Evolutionary conservation across 306 rosid genomes (phyloP), one percentile per base, ranked within the genome.

Genomic region (Astragalus membranaceus): DNA sequence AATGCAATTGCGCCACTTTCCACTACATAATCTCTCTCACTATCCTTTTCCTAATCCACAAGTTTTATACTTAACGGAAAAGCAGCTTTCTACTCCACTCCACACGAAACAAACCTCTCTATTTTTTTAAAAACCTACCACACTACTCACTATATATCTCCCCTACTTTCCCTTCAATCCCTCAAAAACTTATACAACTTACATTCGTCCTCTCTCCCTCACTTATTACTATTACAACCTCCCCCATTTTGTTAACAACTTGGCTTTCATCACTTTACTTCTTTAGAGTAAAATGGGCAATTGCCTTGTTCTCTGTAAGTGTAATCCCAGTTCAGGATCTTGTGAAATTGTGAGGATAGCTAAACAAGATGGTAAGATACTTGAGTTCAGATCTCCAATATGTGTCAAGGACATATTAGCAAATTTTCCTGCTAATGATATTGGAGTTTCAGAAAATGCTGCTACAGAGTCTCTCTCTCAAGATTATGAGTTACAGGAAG

Each of bases 201-300:
- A 2, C 70, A 67, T 37, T 62, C 58, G n/a, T 62, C 69, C 64
- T 69, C 35, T 81, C 43, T 62, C 77, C 61, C 64, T 13, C 64
- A 10, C 67, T 7, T 5, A 44, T 20, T 20, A 20, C 23, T 2
- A 20, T 20, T 20, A 20, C 23, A 20, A 1, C 23, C 23, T 12
- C 52, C 15, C 13, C 65, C 30, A 59, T 59, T 59, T 59, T 35
- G 0, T 3, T 65, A 47, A 43, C 63, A 42, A 62, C 69, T 71
- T 13, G n/a, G 26, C 57, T 49, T 29, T 35, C 56, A 15, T 10
- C 52, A 13, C 47, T 20, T 49, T 11, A 20, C 49, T 11, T 10
- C 52, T 13, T 53, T 14, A 30, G 1, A 49, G 35, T 55, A 41
- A 76, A 51, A 92, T 89, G 98, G 96, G 98, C 0, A 92, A 89